A percentile compares a stretch with the other conserved stretches of the same genome.
Conservation (phyloP, 2,329 filamentous ascomycete species). For the Fusarium acutatum region DNA sequence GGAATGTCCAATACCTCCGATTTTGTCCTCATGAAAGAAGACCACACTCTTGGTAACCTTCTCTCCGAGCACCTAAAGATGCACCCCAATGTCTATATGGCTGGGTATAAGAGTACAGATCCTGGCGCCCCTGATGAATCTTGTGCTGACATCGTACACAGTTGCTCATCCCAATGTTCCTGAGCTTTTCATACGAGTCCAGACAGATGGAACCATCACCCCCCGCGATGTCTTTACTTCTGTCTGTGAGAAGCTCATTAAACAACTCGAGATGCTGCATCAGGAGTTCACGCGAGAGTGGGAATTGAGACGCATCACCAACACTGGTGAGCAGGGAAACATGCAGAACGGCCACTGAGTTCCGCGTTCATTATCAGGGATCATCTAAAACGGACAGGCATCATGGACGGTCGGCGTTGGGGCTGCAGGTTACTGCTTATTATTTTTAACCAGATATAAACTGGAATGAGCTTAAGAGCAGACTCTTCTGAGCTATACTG, state of each 20-base stretch:
- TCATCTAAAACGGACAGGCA: slow-evolving; percentile 24
- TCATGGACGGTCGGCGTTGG: slow-evolving; percentile 40
- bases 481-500: slow-evolving; percentile 17
- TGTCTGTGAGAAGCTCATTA: slow-evolving; percentile 83
- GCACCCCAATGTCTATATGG: slow-evolving; percentile 85
- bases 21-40: slow-evolving; percentile 96
- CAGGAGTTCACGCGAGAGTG: slow-evolving; percentile 93
- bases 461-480: slow-evolving; percentile 28
- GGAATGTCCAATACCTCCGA: slow-evolving; percentile 94
- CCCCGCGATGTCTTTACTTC: slow-evolving; percentile 89
- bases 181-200: slow-evolving; percentile 77
- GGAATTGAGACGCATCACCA: slow-evolving; percentile 86
- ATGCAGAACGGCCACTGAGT: slow-evolving; percentile 50
- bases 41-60: slow-evolving; percentile 94
- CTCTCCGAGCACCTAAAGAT: slow-evolving; percentile 86
- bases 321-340: slow-evolving; percentile 66
- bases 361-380: not conserved
- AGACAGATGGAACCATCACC: slow-evolving; percentile 87
- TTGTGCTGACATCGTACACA: slow-evolving; percentile 24
- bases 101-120: slow-evolving; percentile 83
- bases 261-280: slow-evolving; percentile 80
- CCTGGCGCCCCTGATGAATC: not conserved
- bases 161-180: slow-evolving; percentile 69
- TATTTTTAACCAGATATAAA: slow-evolving; percentile 25
- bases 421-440: slow-evolving; percentile 35